These are phyloP conservation scores for Houttuynia cordata DNA, from an alignment of 164 flowering plant species.

Conservation along the genomic window DNA sequence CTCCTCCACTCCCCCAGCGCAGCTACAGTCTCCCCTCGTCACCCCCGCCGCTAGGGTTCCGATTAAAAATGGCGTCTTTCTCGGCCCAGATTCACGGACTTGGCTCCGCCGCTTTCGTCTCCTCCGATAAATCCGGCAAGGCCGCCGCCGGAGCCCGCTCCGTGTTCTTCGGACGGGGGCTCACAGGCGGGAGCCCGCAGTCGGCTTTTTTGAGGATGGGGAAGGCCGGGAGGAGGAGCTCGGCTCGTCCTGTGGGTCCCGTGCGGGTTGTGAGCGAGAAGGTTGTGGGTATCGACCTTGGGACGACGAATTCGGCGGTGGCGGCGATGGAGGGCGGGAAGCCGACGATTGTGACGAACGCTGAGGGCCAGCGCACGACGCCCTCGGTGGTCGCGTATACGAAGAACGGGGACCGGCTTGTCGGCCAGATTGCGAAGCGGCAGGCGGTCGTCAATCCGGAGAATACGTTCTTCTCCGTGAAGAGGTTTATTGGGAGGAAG, in stretches of 20 bases:
- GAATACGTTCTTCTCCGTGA: conserved; percentile 77
- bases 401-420: conserved; percentile 70
- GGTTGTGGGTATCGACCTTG: conserved; percentile 59
- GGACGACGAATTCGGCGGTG: conserved; percentile 63
- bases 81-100: conserved; percentile 38
- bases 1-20: too few relatives aligned
- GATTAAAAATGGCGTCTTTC: conserved; percentile 28
- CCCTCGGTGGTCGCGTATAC: conserved; percentile 97
- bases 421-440: conserved; percentile 93
- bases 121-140: conserved; percentile 3
- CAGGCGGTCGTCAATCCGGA: conserved; percentile 91
- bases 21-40: too few relatives aligned
- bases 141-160: conserved; percentile 15
- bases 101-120: conserved; percentile 17
- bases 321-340: conserved; percentile 76
- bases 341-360: conserved; percentile 67
- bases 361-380: conserved; percentile 75
- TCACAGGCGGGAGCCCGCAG: conserved; percentile 4
- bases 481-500: conserved; percentile 73
- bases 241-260: conserved; percentile 26
- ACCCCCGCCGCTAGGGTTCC: too few relatives aligned
- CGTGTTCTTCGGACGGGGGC: conserved; percentile 24
- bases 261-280: conserved; percentile 41
- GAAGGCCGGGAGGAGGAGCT: conserved; percentile 2
- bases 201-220: conserved; percentile 13